A percentile compares a stretch with the other conserved stretches of the same genome.
phyloP scores from a whole-genome alignment of 1,284 basidiomycete species.

The Amylostereum areolatum region DNA sequence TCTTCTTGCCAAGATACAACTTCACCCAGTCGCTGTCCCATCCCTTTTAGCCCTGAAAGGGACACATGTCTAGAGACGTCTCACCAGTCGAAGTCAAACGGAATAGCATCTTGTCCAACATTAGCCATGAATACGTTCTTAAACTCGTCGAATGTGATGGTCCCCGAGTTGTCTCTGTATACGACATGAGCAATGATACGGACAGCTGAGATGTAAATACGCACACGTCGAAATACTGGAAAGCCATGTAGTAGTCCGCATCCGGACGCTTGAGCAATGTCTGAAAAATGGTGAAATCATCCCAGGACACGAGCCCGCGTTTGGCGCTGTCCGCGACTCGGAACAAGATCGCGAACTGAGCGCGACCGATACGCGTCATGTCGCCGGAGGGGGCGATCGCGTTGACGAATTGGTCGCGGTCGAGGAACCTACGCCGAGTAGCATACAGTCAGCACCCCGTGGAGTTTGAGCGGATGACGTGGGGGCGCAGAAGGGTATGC shows the following conservation, averaged over 20 bases:
- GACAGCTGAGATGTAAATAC: constrained; percentile 23
- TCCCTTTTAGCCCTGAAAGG: too few species aligned
- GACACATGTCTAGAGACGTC: constrained; percentile 13
- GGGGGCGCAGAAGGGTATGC: neutral
- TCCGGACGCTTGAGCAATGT: constrained; percentile 85
- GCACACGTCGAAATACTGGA: constrained; percentile 93
- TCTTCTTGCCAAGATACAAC: constrained; percentile 87
- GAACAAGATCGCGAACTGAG: constrained; percentile 87
- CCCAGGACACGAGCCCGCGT: constrained; percentile 82
- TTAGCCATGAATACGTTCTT: constrained; percentile 84
- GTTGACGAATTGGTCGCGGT: constrained; percentile 82
- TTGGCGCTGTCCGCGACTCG: constrained; percentile 80
- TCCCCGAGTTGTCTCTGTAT: constrained; percentile 76
- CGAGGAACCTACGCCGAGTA: constrained; percentile 56
- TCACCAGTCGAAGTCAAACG: constrained; percentile 91
- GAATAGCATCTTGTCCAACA: constrained; percentile 76
- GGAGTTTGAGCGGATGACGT: neutral
- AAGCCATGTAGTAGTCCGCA: constrained; percentile 94
- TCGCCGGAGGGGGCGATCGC: constrained; percentile 86
- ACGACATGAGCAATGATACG: neutral
- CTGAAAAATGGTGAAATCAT: constrained; percentile 93
- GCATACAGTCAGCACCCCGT: neutral
- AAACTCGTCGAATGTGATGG: constrained; percentile 90
- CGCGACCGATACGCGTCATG: constrained; percentile 76
- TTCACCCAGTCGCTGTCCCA: constrained; percentile 81